Percentiles rank a stretch among this genome's conserved stretches.
phyloP scores from a whole-genome alignment of 352 stramenopile species.

The Phytophthora sp. region DNA sequence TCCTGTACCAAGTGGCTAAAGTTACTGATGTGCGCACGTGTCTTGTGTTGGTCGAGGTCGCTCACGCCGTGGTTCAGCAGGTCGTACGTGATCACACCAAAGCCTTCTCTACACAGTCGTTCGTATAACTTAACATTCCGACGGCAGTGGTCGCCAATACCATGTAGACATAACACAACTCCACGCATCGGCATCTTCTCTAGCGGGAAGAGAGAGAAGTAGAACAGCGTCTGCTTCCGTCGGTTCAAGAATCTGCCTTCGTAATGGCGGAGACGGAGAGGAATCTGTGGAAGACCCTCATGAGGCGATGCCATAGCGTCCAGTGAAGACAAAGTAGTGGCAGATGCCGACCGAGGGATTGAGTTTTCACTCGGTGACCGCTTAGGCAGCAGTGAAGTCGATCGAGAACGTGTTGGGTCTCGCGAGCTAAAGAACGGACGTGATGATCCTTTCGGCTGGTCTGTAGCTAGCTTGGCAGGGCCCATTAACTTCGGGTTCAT shows the following conservation, averaged over 20 bases:
- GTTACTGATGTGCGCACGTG: conserved; percentile 45
- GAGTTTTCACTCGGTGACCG: conserved; percentile 11
- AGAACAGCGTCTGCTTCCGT: conserved; percentile 48
- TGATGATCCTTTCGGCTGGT: conserved; percentile 10
- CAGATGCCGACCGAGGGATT: conserved; percentile 26
- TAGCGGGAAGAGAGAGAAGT: conserved; percentile 47
- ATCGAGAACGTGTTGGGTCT: conserved; percentile 19
- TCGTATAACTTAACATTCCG: conserved; percentile 53
- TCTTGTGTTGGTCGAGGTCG: conserved; percentile 41
- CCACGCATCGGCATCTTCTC: conserved; percentile 41
- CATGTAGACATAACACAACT: conserved; percentile 54
- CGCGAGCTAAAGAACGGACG: conserved; percentile 11
- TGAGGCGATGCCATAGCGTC: conserved; percentile 17
- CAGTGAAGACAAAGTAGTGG: conserved; percentile 27
- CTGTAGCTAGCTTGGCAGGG: conserved; percentile 7
- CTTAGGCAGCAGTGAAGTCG: conserved; percentile 21
- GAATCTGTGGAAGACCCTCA: conserved; percentile 17
- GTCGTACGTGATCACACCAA: conserved; percentile 58
- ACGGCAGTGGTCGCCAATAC: conserved; percentile 52
- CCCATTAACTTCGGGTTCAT: conserved; percentile 27
- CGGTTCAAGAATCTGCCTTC: conserved; percentile 50
- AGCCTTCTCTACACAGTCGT: conserved; percentile 48
- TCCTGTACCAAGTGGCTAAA: conserved; percentile 59
- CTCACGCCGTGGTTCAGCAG: conserved; percentile 56
- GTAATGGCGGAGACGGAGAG: conserved; percentile 40